Base-by-base conservation (phyloP, 495 filamentous ascomycete genomes). In the Recurvomyces mirabilis region DNA sequence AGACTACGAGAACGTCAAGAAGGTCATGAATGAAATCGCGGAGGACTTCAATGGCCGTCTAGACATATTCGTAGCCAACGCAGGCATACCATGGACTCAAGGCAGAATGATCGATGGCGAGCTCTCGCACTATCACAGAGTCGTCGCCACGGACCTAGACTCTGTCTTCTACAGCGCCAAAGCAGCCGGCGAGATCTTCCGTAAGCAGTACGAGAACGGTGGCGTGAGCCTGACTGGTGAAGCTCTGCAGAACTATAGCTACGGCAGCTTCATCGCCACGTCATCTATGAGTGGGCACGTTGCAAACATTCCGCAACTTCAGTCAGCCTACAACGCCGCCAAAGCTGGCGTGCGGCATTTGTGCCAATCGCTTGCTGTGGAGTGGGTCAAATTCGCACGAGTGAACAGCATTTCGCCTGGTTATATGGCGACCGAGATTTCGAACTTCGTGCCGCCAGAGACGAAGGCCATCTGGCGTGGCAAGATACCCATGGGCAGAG, bases 271-370 rank as follows among this genome's bases (percentile, higher is more conserved):
- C 59, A 73, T 89, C 57, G 74, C 79, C 18, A 91, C 84, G 5
- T 74, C 84, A 2, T 82, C 76, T 52, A 89, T 89, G 75, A 81
- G 75, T 60, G 84, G 81, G 2, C 84, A 89, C 61, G 84, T 94
- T 53, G 82, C 79, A 55, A 94, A 94, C 56, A 75, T 88, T 42
- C 87, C 88, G 13, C 86, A 94, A 65, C 57, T 86, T 50, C 87
- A 94, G 62, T 72, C 41, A 1, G 51, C 54, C 15, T 94, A 94
- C 61, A 94, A 94, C 53, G 81, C 83, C 4, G 82, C 84, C 28
- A 94, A 94, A 67, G 81, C 85, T 10, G 87, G 74, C 10, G 74
- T 89, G 14, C 81, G 84, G 39, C 87, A 94, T 47, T 70, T 91
- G n/a, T 84, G 81, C 78, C 73, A 50, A 68, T 68, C 79, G 15